Base-by-base conservation (phyloP, 2,329 filamentous ascomycete species). In the Didymella keratinophila region DNA sequence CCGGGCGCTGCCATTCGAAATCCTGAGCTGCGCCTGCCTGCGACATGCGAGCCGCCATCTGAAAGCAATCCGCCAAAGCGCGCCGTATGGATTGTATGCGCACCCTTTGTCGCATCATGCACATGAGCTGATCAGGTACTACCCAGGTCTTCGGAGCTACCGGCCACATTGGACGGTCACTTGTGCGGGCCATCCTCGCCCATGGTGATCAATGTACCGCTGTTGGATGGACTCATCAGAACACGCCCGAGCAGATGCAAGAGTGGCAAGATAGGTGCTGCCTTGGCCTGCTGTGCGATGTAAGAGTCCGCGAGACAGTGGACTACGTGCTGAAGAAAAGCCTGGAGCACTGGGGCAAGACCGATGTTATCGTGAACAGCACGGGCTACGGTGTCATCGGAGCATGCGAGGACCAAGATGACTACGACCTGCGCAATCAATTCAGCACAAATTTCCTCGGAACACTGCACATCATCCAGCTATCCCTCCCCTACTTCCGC, bases 361-460 rank as follows among this genome's bases (percentile, higher is more conserved):
- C 97, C 64, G 94, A 98, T 73, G 86, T 97, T 50, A 89, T 98
- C 57, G 93, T 90, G 68, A 98, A 80, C 77, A 97, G 93, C 79
- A 93, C 92, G 12, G 94, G 94, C 16, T 97, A 97, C 78, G 94
- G 93, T 52, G 93, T 99, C 52, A 96, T 98, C 67, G 94, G 92
- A 27, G 89, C 94, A 1, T 97, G 93, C 78, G 95, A 98, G 78
- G 95, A 98, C 78, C 95, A 98, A 79, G 93, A 97, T 76, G 92
- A 97, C 74, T 89, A 93, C 76, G 95, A 98, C 73, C 86, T 98
- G 67, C 90, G 93, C 58, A 94, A 96, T 71, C 95, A 98, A 77
- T 97, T 98, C 79, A 92, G 96, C 81, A 97, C 93, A 21, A 99
- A 99, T 78, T 97, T 97, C 78, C 94, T 96, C 83, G 95, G 95